Conservation (phyloP, 2,329 filamentous ascomycete species). For the Anthostomella pinea region DNA sequence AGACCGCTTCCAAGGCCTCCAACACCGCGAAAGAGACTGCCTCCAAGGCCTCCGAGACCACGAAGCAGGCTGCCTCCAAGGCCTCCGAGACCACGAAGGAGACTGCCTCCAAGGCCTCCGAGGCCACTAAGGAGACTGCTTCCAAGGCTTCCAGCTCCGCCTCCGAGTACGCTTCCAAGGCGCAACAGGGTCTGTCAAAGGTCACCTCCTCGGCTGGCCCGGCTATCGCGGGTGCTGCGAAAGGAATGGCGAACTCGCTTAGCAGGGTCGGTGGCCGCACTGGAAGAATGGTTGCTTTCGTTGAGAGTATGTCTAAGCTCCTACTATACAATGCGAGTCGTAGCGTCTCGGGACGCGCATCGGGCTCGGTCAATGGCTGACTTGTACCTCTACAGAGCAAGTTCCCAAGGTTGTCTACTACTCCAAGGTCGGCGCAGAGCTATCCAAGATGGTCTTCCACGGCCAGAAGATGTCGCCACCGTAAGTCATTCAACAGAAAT, state of each 20-base stretch:
- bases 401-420: slow-evolving; percentile 89
- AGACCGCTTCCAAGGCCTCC: slow-evolving; percentile 35
- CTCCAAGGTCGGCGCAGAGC: slow-evolving; percentile 81
- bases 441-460: slow-evolving; percentile 82
- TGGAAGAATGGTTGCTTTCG: slow-evolving; percentile 71
- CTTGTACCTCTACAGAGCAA: slow-evolving; percentile 57
- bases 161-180: slow-evolving; percentile 58
- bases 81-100: slow-evolving; percentile 32
- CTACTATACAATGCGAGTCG: too few species aligned
- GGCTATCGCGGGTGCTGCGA: slow-evolving; percentile 70
- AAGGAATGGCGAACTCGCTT: slow-evolving; percentile 63
- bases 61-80: slow-evolving; percentile 35
- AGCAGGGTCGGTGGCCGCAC: slow-evolving; percentile 80
- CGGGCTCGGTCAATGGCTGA: slow-evolving; percentile 15
- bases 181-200: slow-evolving; percentile 76
- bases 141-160: slow-evolving; percentile 42
- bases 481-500: slow-evolving; percentile 76
- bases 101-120: slow-evolving; percentile 38
- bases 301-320: slow-evolving; percentile 78
- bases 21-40: slow-evolving; percentile 28
- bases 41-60: slow-evolving; percentile 26
- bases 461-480: slow-evolving; percentile 91
- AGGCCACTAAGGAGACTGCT: slow-evolving; percentile 39
- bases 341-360: too few species aligned
- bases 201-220: slow-evolving; percentile 79